Evolutionary conservation across 805 yeast species (phyloP).

Genomic region (Starmerella lactis-condensi): DNA sequence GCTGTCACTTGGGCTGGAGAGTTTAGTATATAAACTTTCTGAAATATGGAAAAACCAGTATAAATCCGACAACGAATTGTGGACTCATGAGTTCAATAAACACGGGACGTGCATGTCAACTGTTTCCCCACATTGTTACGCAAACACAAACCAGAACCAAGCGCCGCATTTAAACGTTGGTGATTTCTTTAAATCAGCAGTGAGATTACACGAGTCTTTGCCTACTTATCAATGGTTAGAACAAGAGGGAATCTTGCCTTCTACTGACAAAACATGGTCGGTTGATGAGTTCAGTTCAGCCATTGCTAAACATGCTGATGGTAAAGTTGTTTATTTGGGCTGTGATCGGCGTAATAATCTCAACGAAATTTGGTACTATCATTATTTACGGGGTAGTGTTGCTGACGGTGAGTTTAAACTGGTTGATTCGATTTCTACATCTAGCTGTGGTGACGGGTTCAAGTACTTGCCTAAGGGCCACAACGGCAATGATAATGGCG

Average conservation of each 20-base stretch:
- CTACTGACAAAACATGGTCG: conserved; percentile 36
- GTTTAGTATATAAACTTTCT: conserved; percentile 39
- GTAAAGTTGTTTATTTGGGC: conserved; percentile 36
- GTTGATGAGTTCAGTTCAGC: conserved; percentile 25
- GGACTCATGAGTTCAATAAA: conserved; percentile 87
- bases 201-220: conserved; percentile 36
- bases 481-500: conserved; percentile 18
- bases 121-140: conserved; percentile 52
- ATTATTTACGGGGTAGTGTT: conserved; percentile 55
- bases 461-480: conserved; percentile 51
- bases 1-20: conserved; percentile 26
- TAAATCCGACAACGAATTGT: conserved; percentile 48
- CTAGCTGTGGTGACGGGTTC: conserved; percentile 61
- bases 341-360: conserved; percentile 37
- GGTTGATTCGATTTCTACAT: conserved; percentile 32
- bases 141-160: conserved; percentile 10
- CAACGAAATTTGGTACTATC: conserved; percentile 65
- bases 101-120: conserved; percentile 88
- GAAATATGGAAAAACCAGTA: conserved; percentile 50
- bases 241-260: conserved; percentile 57
- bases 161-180: conserved; percentile 30
- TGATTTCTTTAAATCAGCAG: conserved; percentile 49
- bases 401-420: conserved; percentile 45
- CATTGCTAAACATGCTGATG: conserved; percentile 26
- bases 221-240: conserved; percentile 52